These are phyloP conservation scores for Microcos paniculata DNA, from an alignment of 345 rosid species.

Conservation along the genomic window DNA sequence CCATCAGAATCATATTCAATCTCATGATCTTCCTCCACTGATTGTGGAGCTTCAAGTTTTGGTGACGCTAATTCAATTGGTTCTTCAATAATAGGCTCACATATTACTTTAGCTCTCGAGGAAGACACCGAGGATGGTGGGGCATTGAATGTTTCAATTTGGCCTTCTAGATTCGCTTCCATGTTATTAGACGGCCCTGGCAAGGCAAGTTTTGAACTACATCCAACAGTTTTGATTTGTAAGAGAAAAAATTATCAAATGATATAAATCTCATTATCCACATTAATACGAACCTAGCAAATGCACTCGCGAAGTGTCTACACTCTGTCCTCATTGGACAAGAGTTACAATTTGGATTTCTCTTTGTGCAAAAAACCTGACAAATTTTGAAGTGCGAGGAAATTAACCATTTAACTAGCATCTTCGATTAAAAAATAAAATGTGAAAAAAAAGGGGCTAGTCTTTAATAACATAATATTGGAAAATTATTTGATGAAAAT, in stretches of 20 bases:
- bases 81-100: conserved; percentile 60
- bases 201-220: conserved; percentile 43
- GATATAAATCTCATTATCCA: neutral
- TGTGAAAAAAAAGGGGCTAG: neutral
- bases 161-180: conserved; percentile 4
- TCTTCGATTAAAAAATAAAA: neutral
- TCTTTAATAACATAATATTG: neutral
- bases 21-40: conserved; percentile 32
- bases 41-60: conserved; percentile 15
- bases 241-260: neutral
- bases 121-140: conserved; percentile 4
- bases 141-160: conserved; percentile 16
- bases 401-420: neutral
- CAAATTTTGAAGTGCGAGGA: neutral
- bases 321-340: conserved; percentile 83
- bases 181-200: conserved; percentile 37
- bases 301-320: conserved; percentile 74
- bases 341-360: conserved; percentile 69
- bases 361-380: conserved; percentile 76
- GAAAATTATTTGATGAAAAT: neutral
- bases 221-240: conserved; percentile 3
- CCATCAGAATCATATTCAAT: conserved; percentile 49
- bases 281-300: conserved; percentile 54
- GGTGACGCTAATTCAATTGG: conserved; percentile 39
- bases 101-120: conserved; percentile 8